Base-by-base conservation (phyloP, 2,329 filamentous ascomycete species). In the Clarireedia hainanense region DNA sequence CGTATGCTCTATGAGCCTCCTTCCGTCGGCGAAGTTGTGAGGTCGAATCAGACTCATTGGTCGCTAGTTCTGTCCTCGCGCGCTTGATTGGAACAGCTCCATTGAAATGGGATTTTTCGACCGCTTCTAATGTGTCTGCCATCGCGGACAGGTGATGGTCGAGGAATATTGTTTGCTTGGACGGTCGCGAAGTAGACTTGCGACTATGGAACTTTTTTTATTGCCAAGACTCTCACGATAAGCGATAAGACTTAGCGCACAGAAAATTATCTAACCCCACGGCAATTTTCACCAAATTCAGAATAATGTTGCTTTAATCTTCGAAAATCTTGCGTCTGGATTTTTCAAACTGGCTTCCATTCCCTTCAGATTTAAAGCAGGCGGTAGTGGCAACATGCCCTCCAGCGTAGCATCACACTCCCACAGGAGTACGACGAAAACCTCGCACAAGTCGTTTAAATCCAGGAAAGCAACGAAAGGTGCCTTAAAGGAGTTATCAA, bases 351-450 rank as follows among this genome's bases (percentile, higher is more conserved):
- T 86, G 82, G 82, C 79, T 74, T 86, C 85, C 55, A 73, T 91
- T 73, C 89, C 91, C 3, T 95, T 86, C 69, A 80, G 91, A 74
- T 95, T 95, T 75, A 96, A 95, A 78, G 88, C 86, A 71, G 86
- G 87, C 71, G 79, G 64, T 51, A 61, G 57, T 57, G 63, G 78
- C 73, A 88, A 80, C 66, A 94, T 94, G 89, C 85, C 88, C 68
- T 80, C 83, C 73, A 77, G 79, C 58, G 79, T 81, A 68, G 74
- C 75, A 71, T 78, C 76, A 64, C 90, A 97, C 73, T 91, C 92
- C 69, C 94, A 99, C 73, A 83, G 92, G 71, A 89, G 89, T 68
- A 96, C 91, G 57, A 96, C 91, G 53, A 99, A 97, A 78, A 77
- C 83, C 67, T 75, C 80, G 63, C 85, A 96, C 74, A 99, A 99